Base-by-base conservation (phyloP, 108 stramenopile genomes). In the Seminavis robusta region DNA sequence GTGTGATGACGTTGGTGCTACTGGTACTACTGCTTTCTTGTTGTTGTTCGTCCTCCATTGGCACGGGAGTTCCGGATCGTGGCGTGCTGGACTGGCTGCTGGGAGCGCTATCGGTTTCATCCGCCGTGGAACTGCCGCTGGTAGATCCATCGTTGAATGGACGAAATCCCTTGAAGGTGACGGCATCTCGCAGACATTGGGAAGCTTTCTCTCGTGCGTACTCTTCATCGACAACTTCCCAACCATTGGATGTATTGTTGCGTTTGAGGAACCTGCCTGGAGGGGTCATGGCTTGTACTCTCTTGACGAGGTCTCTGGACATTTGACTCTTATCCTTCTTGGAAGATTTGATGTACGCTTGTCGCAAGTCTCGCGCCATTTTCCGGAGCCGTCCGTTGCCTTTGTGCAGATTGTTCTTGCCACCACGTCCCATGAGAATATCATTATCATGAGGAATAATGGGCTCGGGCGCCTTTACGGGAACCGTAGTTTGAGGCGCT, bases 161-260 rank as follows among this genome's bases (percentile, higher is more conserved):
- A 11, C 9, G 11, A 37, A 11, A 9, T 11, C 11, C 36, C 11
- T 37, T 37, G 11, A 9, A 9, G 9, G 67, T 36, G 15, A 80
- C 78, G 9, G 86, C 82, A 74, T 88, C 86, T 39, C 86, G 67
- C 38, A 88, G 46, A 30, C 66, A 74, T 63, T 84, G 86, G 28
- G 68, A 67, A 13, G 83, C 63, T 43, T 84, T 84, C 48, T 88
- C 86, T 17, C 82, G 46, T 0, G 86, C 86, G n/a, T 70, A 50
- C 3, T 58, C 47, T 17, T 80, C 74, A 33, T 47, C 61, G 13
- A 82, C 86, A 50, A 71, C 80, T 28, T 54, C 72, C 77, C 79
- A 88, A 16, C 44, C 25, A 25, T 33, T 33, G 13, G 53, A 60
- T 4, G 51, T 38, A 27, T 38, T 39, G 41, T 75, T 53, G 55